Base-by-base conservation (phyloP, 140 eudicot species). In the Senecio squalidus region DNA sequence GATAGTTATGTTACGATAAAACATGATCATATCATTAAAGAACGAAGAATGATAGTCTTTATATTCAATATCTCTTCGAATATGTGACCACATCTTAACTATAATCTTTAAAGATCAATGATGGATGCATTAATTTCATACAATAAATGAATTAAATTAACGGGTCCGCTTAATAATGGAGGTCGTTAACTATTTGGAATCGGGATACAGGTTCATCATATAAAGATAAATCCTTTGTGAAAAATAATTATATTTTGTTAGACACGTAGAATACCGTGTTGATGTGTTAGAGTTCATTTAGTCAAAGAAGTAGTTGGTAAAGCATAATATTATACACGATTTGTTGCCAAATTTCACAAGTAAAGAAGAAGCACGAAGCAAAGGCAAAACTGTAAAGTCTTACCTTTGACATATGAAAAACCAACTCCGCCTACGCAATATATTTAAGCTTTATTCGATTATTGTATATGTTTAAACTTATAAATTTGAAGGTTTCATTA, bases 371-470 rank as follows among this genome's bases (percentile, higher is more conserved):
- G 67, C 28, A 10, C 49, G 67, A 59, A 48, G 74, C 62, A 52
- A 70, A 39, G 30, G 27, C 69, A 38, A 48, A 26, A 36, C 40
- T 70, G 70, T n/a, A 22, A 67, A 57, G 74, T 68, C 57, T 46
- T 26, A 18, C 43, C 41, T 61, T 70, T 28, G 55, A 61, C 61
- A n/a, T n/a, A n/a, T 31, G 51, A 0, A 14, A 28, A 45, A 22
- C 48, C 15, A 14, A 34, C n/a, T n/a, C n/a, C n/a, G n/a, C n/a
- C n/a, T n/a, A n/a, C n/a, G n/a, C n/a, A n/a, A n/a, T n/a, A n/a
- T n/a, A n/a, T n/a, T n/a, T n/a, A n/a, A n/a, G n/a, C n/a, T n/a
- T n/a, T n/a, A n/a, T n/a, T n/a, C n/a, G n/a, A n/a, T n/a, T n/a
- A n/a, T n/a, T n/a, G n/a, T n/a, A n/a, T n/a, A n/a, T n/a, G n/a